Base-by-base conservation (phyloP, 345 rosid genomes). In the Hypericum perforatum region DNA sequence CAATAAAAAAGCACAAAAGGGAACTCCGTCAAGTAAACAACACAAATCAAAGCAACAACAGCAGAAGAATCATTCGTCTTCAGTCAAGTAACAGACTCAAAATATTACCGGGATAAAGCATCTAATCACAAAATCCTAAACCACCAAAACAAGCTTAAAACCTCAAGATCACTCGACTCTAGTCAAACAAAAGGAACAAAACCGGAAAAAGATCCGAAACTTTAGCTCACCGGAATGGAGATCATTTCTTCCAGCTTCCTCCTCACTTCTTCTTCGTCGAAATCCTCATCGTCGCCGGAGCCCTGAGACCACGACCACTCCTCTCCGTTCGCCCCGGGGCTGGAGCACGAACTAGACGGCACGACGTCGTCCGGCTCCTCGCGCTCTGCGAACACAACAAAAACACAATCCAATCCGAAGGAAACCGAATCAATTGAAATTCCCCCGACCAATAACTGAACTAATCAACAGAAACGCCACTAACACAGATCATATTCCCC, bases 241-340 rank as follows among this genome's bases (percentile, higher is more conserved):
- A 78, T 70, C 86, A 82, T 80, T 64, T 76, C 82, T 71, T 75
- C 74, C 51, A 82, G 65, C 76, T 78, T 65, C 66, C 78, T 77
- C 51, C 78, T 81, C 49, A 82, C 79, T n/a, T 78, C 77, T 70
- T 79, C 86, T 15, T 71, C 75, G 53, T 77, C 77, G 51, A 57
- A 54, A 54, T 72, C 67, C 56, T 53, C 63, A 57, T 74, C 84
- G 70, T 82, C 76, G 5, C 64, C 56, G 52, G 70, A 53, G 63
- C 72, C 80, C 52, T 60, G 52, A 3, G 74, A 14, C 57, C 72
- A 71, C 49, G 74, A 69, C 82, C 74, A 70, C 44, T 75, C 81
- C 44, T 64, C 81, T 45, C 6, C 63, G 8, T 66, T 65, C 44
- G 75, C 78, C 46, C 70, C 77, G 32, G 75, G 81, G 58, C 84